Conservation (phyloP, 2,329 filamentous ascomycete species). For the Verticillium tricorpus region DNA sequence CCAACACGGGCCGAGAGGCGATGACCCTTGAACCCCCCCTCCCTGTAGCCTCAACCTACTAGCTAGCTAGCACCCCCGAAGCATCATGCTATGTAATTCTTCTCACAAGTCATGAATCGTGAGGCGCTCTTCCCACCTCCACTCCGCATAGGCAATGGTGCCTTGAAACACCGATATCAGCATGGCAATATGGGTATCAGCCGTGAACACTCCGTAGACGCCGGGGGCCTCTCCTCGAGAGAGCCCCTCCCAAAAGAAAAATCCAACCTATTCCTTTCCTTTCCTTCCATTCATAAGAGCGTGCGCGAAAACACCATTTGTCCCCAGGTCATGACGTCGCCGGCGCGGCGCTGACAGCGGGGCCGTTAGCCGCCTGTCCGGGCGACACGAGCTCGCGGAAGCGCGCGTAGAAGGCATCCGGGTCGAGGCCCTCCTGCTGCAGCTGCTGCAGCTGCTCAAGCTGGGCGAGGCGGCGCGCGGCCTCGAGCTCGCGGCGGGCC, state of each 20-base stretch:
- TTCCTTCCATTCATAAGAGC: not conserved
- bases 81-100: not conserved
- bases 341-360: not conserved
- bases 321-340: not conserved
- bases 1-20: not conserved
- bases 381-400: slow-evolving; percentile 1
- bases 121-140: not conserved
- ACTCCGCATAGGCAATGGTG: not conserved
- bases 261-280: not conserved
- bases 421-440: slow-evolving; percentile 3
- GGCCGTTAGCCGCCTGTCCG: not conserved
- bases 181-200: not conserved
- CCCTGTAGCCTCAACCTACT: not conserved
- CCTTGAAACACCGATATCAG: not conserved
- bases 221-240: not conserved
- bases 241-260: not conserved
- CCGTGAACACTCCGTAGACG: not conserved
- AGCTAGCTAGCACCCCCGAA: not conserved
- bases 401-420: slow-evolving; percentile 1
- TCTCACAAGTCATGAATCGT: not conserved
- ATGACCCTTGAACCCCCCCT: not conserved
- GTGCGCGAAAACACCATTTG: too few relatives aligned
- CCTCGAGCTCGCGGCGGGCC: slow-evolving; percentile 2
- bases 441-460: slow-evolving; percentile 1
- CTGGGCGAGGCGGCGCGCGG: not conserved